Evolutionary conservation across 2,329 filamentous ascomycete genomes (phyloP).

Genomic region (Biscogniauxia mediterranea): DNA sequence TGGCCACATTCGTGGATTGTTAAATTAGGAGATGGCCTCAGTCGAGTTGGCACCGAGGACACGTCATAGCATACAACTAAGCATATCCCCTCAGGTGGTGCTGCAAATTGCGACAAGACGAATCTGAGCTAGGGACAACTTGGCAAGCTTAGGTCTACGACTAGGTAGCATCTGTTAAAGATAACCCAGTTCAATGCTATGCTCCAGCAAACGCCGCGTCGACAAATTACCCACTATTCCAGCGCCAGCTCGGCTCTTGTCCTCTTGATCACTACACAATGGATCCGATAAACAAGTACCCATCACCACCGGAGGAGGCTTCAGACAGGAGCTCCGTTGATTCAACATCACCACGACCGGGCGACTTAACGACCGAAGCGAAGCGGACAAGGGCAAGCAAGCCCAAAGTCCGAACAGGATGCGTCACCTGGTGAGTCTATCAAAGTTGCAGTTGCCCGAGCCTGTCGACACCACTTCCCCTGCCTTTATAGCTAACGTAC

Average conservation of each 20-base stretch:
- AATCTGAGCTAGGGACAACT: not conserved
- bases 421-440: conserved; percentile 39
- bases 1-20: not conserved
- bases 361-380: not conserved
- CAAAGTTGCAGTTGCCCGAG: not conserved
- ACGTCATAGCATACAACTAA: not conserved
- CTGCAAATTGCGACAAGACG: not conserved
- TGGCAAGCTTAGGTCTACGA: no score
- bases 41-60: not conserved
- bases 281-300: not conserved
- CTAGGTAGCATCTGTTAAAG: not conserved
- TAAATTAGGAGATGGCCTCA: not conserved
- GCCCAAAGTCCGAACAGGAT: conserved; percentile 40
- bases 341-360: no score
- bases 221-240: not conserved
- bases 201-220: not conserved
- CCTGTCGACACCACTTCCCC: not conserved
- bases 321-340: not conserved
- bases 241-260: no score
- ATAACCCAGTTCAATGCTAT: not conserved
- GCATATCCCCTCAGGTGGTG: not conserved
- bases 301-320: not conserved
- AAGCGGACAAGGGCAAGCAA: conserved; percentile 36
- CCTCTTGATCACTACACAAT: not conserved
- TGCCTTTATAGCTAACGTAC: conserved; percentile 6